These are phyloP conservation scores for Acacia pycnantha DNA, from an alignment of 331 rosid species.

Conservation along the genomic window DNA sequence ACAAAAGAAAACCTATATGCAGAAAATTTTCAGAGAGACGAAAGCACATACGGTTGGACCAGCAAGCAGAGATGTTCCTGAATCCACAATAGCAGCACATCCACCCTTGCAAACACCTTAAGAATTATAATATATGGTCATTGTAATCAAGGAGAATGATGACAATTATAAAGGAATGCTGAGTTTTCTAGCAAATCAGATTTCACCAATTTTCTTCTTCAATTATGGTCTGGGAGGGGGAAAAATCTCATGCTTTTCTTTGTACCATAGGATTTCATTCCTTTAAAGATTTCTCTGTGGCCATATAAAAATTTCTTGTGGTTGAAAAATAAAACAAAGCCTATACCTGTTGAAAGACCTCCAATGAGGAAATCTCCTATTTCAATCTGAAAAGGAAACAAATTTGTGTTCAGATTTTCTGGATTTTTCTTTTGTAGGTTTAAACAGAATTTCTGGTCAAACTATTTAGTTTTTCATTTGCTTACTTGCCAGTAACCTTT, in stretches of 20 bases:
- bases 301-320: neutral
- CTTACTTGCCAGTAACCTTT: constrained; percentile 93
- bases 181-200: constrained; percentile 5
- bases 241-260: neutral
- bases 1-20: neutral
- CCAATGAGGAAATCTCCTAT: constrained; percentile 77
- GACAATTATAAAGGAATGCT: neutral
- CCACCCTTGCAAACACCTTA: constrained; percentile 80
- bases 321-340: neutral
- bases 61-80: constrained; percentile 84
- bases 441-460: constrained; percentile 13
- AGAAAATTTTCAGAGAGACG: neutral
- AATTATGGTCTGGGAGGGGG: neutral
- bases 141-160: constrained; percentile 14
- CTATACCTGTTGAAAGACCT: constrained; percentile 74
- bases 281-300: neutral
- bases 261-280: neutral
- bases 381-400: constrained; percentile 56
- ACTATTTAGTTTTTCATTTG: constrained; percentile 4
- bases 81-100: constrained; percentile 86
- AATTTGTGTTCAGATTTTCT: neutral
- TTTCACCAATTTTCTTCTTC: neutral
- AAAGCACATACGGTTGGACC: constrained; percentile 78
- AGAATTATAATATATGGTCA: constrained; percentile 9
- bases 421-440: neutral